Conservation (phyloP, 2,329 filamentous ascomycete genomes). For the Colletotrichum sp. region DNA sequence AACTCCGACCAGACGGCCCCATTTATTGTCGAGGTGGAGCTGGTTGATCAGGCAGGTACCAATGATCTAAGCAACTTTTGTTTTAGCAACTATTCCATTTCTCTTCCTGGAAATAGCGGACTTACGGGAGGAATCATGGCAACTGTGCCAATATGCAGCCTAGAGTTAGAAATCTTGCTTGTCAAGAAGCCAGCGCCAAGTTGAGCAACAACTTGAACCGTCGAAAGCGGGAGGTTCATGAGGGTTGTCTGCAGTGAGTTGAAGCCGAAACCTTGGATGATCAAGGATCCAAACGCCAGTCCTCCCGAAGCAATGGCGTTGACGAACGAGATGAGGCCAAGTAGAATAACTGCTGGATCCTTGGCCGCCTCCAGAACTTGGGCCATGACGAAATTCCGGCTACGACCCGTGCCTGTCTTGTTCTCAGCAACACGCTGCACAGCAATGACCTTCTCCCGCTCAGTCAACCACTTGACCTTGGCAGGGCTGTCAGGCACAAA, state of each 20-base stretch:
- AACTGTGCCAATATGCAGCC: slow-evolving; percentile 1
- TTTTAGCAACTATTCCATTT: not conserved
- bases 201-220: slow-evolving; percentile 9
- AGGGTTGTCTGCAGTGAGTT: slow-evolving; percentile 58
- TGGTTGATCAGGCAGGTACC: slow-evolving; percentile 16
- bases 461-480: slow-evolving; percentile 32
- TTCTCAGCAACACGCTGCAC: slow-evolving; percentile 32
- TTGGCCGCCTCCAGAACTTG: slow-evolving; percentile 26
- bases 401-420: slow-evolving; percentile 28
- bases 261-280: slow-evolving; percentile 61
- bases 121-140: slow-evolving; percentile 16
- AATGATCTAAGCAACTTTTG: not conserved
- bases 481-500: slow-evolving; percentile 34
- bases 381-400: not conserved
- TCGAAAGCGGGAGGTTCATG: slow-evolving; percentile 55
- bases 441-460: slow-evolving; percentile 29
- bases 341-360: slow-evolving; percentile 23
- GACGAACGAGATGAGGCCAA: slow-evolving; percentile 24
- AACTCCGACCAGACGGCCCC: slow-evolving; percentile 15
- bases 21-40: slow-evolving; percentile 14
- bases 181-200: slow-evolving; percentile 8
- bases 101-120: not conserved
- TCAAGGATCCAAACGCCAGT: slow-evolving; percentile 32
- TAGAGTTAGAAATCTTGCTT: slow-evolving; percentile 4
- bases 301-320: slow-evolving; percentile 16